Percentiles rank a stretch among this genome's conserved stretches.
These are phyloP conservation scores for Drechmeria coniospora DNA, from an alignment of 2,329 filamentous ascomycete genomes.

Conservation along the genomic window DNA sequence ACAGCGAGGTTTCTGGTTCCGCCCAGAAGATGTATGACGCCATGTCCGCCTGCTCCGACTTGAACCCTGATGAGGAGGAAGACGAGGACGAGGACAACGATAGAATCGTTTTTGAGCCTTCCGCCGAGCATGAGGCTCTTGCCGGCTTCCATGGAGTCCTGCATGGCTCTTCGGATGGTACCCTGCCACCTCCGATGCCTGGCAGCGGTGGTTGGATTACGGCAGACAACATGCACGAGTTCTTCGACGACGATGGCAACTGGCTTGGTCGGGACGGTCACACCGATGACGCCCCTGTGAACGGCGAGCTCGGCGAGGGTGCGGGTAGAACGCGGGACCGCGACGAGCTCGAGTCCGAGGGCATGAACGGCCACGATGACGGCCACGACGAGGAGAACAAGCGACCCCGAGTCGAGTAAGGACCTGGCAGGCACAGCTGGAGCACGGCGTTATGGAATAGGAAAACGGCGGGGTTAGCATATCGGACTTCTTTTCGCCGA, in stretches of 20 bases:
- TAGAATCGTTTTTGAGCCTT: conserved; percentile 41
- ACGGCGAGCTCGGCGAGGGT: conserved; percentile 42
- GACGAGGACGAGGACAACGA: conserved; percentile 43
- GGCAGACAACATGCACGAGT: conserved; percentile 76
- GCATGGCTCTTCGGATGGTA: conserved; percentile 29
- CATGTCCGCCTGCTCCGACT: conserved; percentile 58
- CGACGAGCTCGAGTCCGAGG: conserved; percentile 35
- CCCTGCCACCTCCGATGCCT: conserved; percentile 50
- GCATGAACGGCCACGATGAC: conserved; percentile 23
- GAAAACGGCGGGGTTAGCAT: neutral
- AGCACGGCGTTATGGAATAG: conserved; percentile 10
- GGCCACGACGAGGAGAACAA: conserved; percentile 29
- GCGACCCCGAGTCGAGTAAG: conserved; percentile 28
- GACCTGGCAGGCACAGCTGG: neutral
- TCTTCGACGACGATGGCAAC: conserved; percentile 67
- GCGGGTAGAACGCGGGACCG: conserved; percentile 39
- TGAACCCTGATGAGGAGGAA: conserved; percentile 54
- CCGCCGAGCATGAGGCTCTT: conserved; percentile 31
- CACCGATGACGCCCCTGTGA: conserved; percentile 18
- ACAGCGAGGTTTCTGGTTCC: conserved; percentile 9
- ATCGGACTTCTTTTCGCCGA: neutral
- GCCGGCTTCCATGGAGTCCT: conserved; percentile 43
- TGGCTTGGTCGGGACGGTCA: conserved; percentile 41
- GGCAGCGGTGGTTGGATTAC: conserved; percentile 78
- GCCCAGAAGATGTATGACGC: conserved; percentile 44